Conservation (phyloP, 1,139 yeast genomes). For the Pichia sp. region DNA sequence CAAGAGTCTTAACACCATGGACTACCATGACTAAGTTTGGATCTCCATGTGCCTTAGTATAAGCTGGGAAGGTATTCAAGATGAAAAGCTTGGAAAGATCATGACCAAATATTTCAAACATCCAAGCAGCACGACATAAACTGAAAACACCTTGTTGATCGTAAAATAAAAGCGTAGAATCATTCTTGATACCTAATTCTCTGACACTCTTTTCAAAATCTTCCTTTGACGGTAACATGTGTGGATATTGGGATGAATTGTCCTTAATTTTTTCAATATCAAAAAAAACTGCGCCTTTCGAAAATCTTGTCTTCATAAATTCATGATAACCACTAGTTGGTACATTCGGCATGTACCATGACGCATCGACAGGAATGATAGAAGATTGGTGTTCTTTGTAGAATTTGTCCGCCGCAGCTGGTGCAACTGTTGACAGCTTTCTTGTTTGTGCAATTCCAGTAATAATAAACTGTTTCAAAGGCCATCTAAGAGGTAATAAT, state of each 20-base stretch:
- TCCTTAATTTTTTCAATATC: conserved; percentile 72
- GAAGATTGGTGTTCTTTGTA: conserved; percentile 22
- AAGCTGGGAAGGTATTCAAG: conserved; percentile 62
- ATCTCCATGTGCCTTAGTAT: conserved; percentile 31
- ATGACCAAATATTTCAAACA: conserved; percentile 74
- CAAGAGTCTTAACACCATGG: conserved; percentile 20
- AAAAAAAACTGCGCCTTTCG: conserved; percentile 61
- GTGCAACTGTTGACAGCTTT: conserved; percentile 15
- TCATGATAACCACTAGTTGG: conserved; percentile 56
- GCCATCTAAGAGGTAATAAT: too few species aligned
- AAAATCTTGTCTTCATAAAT: conserved; percentile 50
- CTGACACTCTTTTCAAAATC: conserved; percentile 51
- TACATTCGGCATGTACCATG: conserved; percentile 86
- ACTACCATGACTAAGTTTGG: conserved; percentile 29
- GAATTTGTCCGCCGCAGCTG: conserved; percentile 19
- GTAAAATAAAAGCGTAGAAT: conserved; percentile 70
- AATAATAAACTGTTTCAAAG: background rate
- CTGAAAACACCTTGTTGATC: conserved; percentile 82
- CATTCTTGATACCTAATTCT: conserved; percentile 39
- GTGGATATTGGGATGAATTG: conserved; percentile 61
- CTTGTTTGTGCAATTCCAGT: background rate
- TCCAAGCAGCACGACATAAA: conserved; percentile 90
- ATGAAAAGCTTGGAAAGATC: conserved; percentile 47
- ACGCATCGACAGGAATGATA: conserved; percentile 70
- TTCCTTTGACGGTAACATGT: conserved; percentile 69